Percentiles rank a stretch among this genome's conserved stretches.
phyloP scores from a whole-genome alignment of 169 alveolate species.

The Eimeria acervulina region DNA sequence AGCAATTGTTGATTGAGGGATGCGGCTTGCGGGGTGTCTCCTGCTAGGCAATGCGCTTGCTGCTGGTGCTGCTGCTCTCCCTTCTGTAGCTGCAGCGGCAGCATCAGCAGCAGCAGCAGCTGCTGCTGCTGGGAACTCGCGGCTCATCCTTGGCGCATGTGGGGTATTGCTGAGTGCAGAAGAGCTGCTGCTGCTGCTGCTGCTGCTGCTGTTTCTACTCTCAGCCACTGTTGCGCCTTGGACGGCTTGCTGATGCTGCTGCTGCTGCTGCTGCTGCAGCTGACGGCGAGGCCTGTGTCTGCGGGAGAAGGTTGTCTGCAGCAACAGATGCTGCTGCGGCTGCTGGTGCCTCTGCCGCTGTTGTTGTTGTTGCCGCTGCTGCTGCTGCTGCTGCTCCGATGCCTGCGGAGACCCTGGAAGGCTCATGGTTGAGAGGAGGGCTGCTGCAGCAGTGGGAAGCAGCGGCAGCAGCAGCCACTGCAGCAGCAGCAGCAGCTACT shows the following conservation, averaged over 20 bases:
- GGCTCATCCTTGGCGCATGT: neutral
- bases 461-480: neutral
- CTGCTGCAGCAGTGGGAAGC: neutral
- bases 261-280: slow-evolving; percentile 1
- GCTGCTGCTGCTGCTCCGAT: slow-evolving; percentile 8
- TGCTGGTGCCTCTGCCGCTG: neutral
- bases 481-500: neutral
- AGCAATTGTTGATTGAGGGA: slow-evolving; percentile 15
- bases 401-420: neutral
- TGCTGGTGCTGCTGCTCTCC: neutral
- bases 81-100: no score
- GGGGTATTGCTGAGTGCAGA: neutral
- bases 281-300: neutral
- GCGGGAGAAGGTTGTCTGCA: slow-evolving; percentile 24
- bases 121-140: neutral
- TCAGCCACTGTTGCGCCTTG: neutral
- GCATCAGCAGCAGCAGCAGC: neutral
- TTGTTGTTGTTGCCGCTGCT: neutral
- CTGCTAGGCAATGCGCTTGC: neutral
- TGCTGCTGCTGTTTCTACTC: slow-evolving; percentile 21
- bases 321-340: neutral
- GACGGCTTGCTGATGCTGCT: neutral
- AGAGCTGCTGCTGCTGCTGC: slow-evolving; percentile 16
- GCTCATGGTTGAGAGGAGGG: neutral
- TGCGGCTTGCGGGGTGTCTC: neutral